Conservation (phyloP, 2,329 filamentous ascomycete genomes). For the Celoporthe dispersa region DNA sequence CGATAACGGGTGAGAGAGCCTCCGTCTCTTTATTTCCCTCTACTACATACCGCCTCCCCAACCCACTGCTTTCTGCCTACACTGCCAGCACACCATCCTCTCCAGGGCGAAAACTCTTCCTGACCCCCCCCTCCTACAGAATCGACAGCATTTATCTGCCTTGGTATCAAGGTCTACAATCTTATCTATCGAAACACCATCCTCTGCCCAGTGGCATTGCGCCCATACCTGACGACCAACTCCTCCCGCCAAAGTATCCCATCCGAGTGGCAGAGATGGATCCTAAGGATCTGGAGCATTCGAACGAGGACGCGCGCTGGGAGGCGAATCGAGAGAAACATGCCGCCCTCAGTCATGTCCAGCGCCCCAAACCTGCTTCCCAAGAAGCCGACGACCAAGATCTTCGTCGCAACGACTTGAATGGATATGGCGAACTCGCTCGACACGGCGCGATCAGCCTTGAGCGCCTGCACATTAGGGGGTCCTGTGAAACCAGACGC, state of each 20-base stretch:
- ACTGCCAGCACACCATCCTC: not conserved
- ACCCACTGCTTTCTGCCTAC: not conserved
- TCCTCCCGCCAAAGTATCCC: slow-evolving; percentile 75
- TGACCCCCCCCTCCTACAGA: slow-evolving; percentile 46
- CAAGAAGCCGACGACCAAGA: slow-evolving; percentile 32
- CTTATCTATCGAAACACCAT: slow-evolving; percentile 67
- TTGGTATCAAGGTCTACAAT: slow-evolving; percentile 73
- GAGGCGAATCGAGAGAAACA: slow-evolving; percentile 30
- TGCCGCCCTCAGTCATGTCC: slow-evolving; percentile 34
- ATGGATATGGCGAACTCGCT: slow-evolving; percentile 12
- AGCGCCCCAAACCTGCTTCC: slow-evolving; percentile 27
- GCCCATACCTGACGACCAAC: slow-evolving; percentile 74
- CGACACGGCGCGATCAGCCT: slow-evolving; percentile 18
- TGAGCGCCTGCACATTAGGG: slow-evolving; percentile 31
- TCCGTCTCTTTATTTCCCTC: slow-evolving; percentile 4
- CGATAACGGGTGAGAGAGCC: slow-evolving; percentile 75
- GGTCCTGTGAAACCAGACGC: slow-evolving; percentile 36
- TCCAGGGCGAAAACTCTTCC: not conserved
- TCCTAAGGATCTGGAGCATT: not conserved
- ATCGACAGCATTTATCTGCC: slow-evolving; percentile 81
- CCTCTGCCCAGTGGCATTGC: slow-evolving; percentile 69
- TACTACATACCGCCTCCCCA: not conserved
- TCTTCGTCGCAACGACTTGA: slow-evolving; percentile 17
- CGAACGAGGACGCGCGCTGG: slow-evolving; percentile 10
- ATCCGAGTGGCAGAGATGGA: slow-evolving; percentile 31